Base-by-base conservation (phyloP, 2,329 filamentous ascomycete species). In the Neurospora crassa region DNA sequence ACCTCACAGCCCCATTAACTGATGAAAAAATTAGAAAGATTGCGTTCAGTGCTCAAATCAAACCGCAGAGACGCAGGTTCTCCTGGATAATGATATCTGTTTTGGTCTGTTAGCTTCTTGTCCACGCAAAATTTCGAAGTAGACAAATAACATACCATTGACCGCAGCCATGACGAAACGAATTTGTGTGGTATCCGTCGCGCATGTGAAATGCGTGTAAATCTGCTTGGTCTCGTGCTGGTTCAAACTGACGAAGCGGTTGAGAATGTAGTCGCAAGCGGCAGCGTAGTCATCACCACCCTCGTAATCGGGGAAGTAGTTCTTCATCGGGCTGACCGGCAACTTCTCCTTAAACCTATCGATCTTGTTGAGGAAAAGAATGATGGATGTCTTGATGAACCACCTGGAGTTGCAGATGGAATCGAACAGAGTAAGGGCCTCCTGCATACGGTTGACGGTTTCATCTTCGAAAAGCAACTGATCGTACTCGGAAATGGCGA, bases 141-240 rank as follows among this genome's bases (percentile, higher is more conserved):
- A 1, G 18, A 4, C 6, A 40, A 67, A 81, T 5, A 29, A 29
- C 90, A 79, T 87, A 97, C 94, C 94, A 84, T 99, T 99, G 79
- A 99, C 96, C 76, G 96, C 96, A 74, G 95, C 94, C 96, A 99
- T 99, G 83, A 99, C 96, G 86, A 99, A 98, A 80, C 96, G 91
- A 78, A 99, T 99, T 83, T 99, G 96, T 79, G 96, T 97, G 41
- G 96, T 99, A 81, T 99, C 96, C 68, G 96, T 99, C 73, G 96
- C 96, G 81, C 96, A 98, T 69, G 96, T 99, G 84, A 99, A 99
- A 83, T 98, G 96, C 72, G 96, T 99, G 87, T 99, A 99, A 82
- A 99, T 98, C 83, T 99, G 96, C 87, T 99, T 99, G 70, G 94
- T 97, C 86, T 98, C 96, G 81, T 97, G 95, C 84, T 98, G 96